Conservation (phyloP, 768 basidiomycete species). For the Pisolithus microcarpus region DNA sequence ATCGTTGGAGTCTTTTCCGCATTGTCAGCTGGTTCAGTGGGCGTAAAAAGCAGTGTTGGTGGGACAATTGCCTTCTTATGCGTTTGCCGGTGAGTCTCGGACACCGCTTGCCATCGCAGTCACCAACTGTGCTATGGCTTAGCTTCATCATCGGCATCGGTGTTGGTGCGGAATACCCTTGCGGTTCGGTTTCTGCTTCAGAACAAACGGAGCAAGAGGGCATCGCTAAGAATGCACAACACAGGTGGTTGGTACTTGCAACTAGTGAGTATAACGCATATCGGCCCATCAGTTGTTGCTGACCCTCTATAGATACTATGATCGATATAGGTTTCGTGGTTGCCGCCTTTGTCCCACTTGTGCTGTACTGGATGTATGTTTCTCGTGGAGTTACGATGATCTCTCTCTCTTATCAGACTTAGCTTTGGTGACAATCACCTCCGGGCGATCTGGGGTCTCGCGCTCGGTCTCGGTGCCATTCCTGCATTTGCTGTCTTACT, state of each 20-base stretch:
- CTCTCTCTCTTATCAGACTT: background rate
- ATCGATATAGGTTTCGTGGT: conserved; percentile 81
- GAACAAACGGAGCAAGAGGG: conserved; percentile 84
- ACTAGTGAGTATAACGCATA: conserved; percentile 54
- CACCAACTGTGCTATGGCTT: background rate
- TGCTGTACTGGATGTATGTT: conserved; percentile 81
- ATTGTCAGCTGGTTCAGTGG: conserved; percentile 76
- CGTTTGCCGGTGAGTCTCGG: conserved; percentile 57
- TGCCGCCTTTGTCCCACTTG: conserved; percentile 73
- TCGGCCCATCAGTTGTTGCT: background rate
- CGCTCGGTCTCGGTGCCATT: conserved; percentile 75
- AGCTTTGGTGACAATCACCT: conserved; percentile 77
- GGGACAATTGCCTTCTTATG: conserved; percentile 75
- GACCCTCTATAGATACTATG: conserved; percentile 54
- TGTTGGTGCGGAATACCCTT: conserved; percentile 84
- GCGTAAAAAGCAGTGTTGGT: conserved; percentile 60
- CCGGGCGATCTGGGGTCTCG: conserved; percentile 80
- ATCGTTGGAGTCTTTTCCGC: conserved; percentile 82
- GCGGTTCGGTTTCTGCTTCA: conserved; percentile 81
- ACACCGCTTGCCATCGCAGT: background rate
- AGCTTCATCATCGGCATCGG: conserved; percentile 89
- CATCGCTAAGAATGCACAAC: conserved; percentile 73
- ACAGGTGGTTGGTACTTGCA: conserved; percentile 81
- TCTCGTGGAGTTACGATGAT: background rate
- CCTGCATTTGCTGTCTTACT: conserved; percentile 77